Percentiles rank a stretch among this genome's conserved stretches.
Conservation (phyloP, 2,329 filamentous ascomycete species). For the Claviceps humidiphila region DNA sequence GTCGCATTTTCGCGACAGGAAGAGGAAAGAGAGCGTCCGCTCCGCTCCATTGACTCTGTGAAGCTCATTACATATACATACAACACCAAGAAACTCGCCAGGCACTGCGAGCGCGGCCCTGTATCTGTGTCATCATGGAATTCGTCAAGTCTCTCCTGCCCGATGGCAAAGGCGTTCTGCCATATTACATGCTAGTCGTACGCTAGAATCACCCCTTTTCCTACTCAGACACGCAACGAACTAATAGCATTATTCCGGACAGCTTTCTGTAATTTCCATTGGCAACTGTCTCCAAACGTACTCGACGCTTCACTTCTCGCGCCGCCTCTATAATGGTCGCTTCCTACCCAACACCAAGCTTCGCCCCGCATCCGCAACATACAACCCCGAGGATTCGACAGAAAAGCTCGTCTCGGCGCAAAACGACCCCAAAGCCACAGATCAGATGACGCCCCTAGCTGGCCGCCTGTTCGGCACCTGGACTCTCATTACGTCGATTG, state of each 20-base stretch:
- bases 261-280: slow-evolving; percentile 74
- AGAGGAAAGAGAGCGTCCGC: background rate
- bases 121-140: slow-evolving; percentile 26
- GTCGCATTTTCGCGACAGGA: background rate
- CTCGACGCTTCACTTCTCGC: slow-evolving; percentile 63
- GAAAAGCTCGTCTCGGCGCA: slow-evolving; percentile 35
- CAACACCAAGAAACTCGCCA: background rate
- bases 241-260: background rate
- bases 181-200: slow-evolving; percentile 47
- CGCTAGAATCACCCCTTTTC: slow-evolving; percentile 11
- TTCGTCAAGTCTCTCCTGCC: slow-evolving; percentile 31
- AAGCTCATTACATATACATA: background rate
- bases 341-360: slow-evolving; percentile 39
- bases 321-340: slow-evolving; percentile 68
- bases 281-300: slow-evolving; percentile 82
- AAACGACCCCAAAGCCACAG: slow-evolving; percentile 33
- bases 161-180: slow-evolving; percentile 38
- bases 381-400: slow-evolving; percentile 38
- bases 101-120: background rate
- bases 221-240: background rate
- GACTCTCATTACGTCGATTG: slow-evolving; percentile 64
- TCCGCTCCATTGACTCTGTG: background rate
- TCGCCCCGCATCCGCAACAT: slow-evolving; percentile 24
- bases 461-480: slow-evolving; percentile 78
- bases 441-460: slow-evolving; percentile 61